These are phyloP conservation scores for Moricandia arvensis DNA, from an alignment of 345 rosid genomes.

Conservation along the genomic window DNA sequence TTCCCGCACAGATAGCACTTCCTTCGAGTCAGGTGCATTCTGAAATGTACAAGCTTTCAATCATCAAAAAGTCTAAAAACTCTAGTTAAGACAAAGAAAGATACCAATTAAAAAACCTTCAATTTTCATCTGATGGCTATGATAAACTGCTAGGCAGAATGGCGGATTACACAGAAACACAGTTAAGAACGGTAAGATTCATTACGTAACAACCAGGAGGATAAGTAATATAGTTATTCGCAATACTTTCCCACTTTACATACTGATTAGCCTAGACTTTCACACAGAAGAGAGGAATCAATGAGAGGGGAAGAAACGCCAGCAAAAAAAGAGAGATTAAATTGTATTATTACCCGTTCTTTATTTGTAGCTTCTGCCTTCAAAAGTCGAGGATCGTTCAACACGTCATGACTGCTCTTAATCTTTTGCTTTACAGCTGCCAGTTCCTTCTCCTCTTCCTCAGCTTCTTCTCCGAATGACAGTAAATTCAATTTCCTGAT, in stretches of 20 bases:
- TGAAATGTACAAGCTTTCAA: conserved; percentile 38
- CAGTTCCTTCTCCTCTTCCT: conserved; percentile 89
- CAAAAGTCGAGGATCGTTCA: conserved; percentile 89
- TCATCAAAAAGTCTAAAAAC: conserved; percentile 20
- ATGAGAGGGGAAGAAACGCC: neutral
- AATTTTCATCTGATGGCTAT: neutral
- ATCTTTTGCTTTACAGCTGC: conserved; percentile 71
- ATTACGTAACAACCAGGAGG: conserved; percentile 10
- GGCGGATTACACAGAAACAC: conserved; percentile 14
- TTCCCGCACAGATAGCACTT: conserved; percentile 72
- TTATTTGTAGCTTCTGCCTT: conserved; percentile 50
- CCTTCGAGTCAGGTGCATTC: conserved; percentile 61
- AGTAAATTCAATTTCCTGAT: conserved; percentile 86
- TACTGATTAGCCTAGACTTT: neutral
- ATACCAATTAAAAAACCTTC: neutral
- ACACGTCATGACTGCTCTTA: conserved; percentile 93
- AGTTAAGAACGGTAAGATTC: neutral
- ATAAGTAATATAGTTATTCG: neutral
- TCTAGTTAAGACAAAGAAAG: neutral
- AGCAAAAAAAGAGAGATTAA: neutral
- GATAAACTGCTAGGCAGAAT: conserved; percentile 5
- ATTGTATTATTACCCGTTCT: conserved; percentile 46
- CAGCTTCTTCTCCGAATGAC: conserved; percentile 98
- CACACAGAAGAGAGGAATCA: conserved; percentile 5
- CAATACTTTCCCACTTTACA: neutral